Percentiles rank a stretch among this genome's conserved stretches.
Evolutionary conservation across 495 filamentous ascomycete species (phyloP).

Genomic region (Cladorrhinum samala): DNA sequence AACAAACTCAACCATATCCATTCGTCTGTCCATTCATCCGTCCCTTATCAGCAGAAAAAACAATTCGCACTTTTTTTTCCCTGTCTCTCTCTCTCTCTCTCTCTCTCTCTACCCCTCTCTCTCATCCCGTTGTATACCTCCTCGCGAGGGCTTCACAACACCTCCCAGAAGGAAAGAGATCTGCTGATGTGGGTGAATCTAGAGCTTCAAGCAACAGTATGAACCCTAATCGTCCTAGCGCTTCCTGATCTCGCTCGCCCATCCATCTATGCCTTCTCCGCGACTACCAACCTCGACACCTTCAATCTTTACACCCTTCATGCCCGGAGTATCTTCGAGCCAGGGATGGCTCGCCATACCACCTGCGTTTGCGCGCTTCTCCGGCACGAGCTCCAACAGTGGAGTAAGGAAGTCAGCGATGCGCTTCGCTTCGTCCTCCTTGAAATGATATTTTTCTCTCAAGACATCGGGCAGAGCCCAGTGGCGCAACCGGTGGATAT

Average conservation of each 20-base stretch:
- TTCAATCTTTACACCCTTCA: slow-evolving; percentile 69
- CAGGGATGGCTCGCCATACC: slow-evolving; percentile 85
- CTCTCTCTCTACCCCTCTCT: too few relatives aligned
- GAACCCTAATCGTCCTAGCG: too few relatives aligned
- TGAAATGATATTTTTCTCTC: slow-evolving; percentile 94
- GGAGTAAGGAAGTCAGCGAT: slow-evolving; percentile 84
- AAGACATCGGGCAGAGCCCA: slow-evolving; percentile 95
- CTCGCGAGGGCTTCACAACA: too few relatives aligned
- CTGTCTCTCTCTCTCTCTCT: too few relatives aligned
- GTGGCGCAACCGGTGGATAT: slow-evolving; percentile 94
- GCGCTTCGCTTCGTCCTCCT: slow-evolving; percentile 63
- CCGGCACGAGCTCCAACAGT: slow-evolving; percentile 86
- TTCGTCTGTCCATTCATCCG: too few relatives aligned
- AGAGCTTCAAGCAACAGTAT: too few relatives aligned
- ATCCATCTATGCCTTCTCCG: slow-evolving; percentile 94
- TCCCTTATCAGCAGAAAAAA: too few relatives aligned
- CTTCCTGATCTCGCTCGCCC: slow-evolving; percentile 87
- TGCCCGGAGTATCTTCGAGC: slow-evolving; percentile 76
- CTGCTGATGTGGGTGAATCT: too few relatives aligned
- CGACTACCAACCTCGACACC: slow-evolving; percentile 68
- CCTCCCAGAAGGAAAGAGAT: too few relatives aligned
- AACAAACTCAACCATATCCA: too few relatives aligned
- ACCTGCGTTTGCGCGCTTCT: slow-evolving; percentile 86
- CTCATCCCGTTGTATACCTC: too few relatives aligned
- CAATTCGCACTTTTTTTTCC: too few relatives aligned